phyloP scores from a whole-genome alignment of 2,329 filamentous ascomycete genomes.

The Fusarium nematophilum region DNA sequence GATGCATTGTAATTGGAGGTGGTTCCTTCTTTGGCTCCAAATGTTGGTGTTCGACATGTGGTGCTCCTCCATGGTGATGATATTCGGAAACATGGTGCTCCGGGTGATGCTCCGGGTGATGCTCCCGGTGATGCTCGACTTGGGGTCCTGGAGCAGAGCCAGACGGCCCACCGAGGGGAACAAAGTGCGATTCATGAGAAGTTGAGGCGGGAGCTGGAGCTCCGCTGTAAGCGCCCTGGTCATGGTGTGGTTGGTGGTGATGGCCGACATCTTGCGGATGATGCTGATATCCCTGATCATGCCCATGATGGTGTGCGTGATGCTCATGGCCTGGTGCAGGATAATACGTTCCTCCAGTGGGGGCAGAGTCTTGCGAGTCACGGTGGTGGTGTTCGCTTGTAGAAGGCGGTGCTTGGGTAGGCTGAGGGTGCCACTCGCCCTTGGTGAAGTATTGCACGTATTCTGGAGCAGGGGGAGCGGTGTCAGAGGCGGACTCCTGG shows the following conservation, averaged over 20 bases:
- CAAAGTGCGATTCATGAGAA: slow-evolving; percentile 34
- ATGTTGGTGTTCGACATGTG: slow-evolving; percentile 34
- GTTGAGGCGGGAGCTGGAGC: slow-evolving; percentile 30
- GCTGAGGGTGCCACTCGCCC: slow-evolving; percentile 58
- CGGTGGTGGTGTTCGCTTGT: slow-evolving; percentile 40
- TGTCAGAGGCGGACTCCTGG: slow-evolving; percentile 33
- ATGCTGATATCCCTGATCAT: slow-evolving; percentile 13
- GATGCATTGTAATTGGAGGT: slow-evolving; percentile 46
- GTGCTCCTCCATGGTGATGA: slow-evolving; percentile 26
- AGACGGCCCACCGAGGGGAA: slow-evolving; percentile 48
- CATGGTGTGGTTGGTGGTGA: slow-evolving; percentile 31
- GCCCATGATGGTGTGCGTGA: slow-evolving; percentile 9
- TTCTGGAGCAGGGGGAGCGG: slow-evolving; percentile 41
- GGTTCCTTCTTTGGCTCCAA: slow-evolving; percentile 39
- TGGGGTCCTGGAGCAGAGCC: slow-evolving; percentile 57
- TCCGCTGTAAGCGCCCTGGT: slow-evolving; percentile 28
- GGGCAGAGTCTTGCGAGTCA: slow-evolving; percentile 38
- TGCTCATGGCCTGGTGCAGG: slow-evolving; percentile 28
- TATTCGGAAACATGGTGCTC: slow-evolving; percentile 46
- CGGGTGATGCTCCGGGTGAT: slow-evolving; percentile 35
- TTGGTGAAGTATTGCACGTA: slow-evolving; percentile 65
- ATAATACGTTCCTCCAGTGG: slow-evolving; percentile 28
- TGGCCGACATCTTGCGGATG: slow-evolving; percentile 26
- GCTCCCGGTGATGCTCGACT: too few species aligned
- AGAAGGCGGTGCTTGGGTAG: slow-evolving; percentile 33